Evolutionary conservation across 306 rosid genomes (phyloP), one percentile per base, ranked within the genome.

Genomic region (Erythrophleum fordii): DNA sequence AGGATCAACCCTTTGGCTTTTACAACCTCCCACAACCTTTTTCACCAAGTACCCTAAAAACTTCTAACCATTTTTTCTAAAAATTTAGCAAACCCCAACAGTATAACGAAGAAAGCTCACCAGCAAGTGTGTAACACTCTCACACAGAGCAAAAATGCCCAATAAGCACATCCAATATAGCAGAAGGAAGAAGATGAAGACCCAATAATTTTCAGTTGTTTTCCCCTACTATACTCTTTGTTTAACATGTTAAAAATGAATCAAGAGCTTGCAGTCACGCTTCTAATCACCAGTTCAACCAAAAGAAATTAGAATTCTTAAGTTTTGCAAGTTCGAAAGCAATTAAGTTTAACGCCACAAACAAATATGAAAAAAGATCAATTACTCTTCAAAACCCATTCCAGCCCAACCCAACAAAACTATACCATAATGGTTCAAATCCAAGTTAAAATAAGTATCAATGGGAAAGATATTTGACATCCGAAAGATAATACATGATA

Each of bases 211-310:
- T n/a, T n/a, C n/a, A n/a, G n/a, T n/a, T n/a, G n/a, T n/a, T n/a
- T n/a, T n/a, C n/a, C n/a, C n/a, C n/a, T n/a, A n/a, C n/a, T n/a
- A n/a, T n/a, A n/a, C n/a, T n/a, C n/a, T n/a, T n/a, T n/a, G n/a
- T n/a, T n/a, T n/a, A n/a, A n/a, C n/a, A n/a, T n/a, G n/a, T n/a
- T 71, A 18, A 48, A 71, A 71, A 17, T 42, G 48, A 45, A 69
- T 53, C 55, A 61, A 60, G 5, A 35, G 10, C 56, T 28, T 31
- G 35, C 77, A 11, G 17, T 11, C 56, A 18, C 16, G 34, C 29
- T 61, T 51, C 31, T 48, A 51, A 64, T 41, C 34, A 45, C 46
- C 66, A 62, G 56, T 26, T 39, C 68, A 69, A 73, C 60, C 28
- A 58, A 25, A 25, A 60, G 13, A 25, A 55, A 67, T 49, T 49